These are phyloP conservation scores for Globisporangium orthogonon DNA, from an alignment of 352 stramenopile genomes.

Conservation along the genomic window DNA sequence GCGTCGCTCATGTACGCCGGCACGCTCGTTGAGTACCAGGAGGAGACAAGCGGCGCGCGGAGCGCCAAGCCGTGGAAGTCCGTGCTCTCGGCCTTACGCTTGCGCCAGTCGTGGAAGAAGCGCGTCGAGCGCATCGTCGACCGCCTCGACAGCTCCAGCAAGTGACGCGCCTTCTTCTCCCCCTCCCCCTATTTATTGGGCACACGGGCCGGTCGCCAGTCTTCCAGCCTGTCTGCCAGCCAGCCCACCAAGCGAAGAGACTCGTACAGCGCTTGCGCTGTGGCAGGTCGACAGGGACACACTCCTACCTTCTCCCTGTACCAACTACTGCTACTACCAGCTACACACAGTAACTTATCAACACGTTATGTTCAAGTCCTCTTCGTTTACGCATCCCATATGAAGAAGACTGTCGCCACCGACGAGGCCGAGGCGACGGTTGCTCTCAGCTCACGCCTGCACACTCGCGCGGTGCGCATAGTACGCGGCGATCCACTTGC, in stretches of 20 bases:
- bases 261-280: neutral
- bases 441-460: neutral
- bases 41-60: conserved; percentile 27
- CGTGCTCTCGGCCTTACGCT: conserved; percentile 28
- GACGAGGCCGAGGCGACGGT: too few relatives aligned
- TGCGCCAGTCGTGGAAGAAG: conserved; percentile 35
- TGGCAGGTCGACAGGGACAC: neutral
- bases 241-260: neutral
- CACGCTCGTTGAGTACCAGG: conserved; percentile 66
- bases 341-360: neutral
- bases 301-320: neutral
- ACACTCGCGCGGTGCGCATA: conserved; percentile 24
- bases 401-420: too few relatives aligned
- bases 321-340: too few relatives aligned
- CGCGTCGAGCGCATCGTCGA: conserved; percentile 59
- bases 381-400: too few relatives aligned
- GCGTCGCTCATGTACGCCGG: conserved; percentile 35
- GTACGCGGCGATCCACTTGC: conserved; percentile 72
- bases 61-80: conserved; percentile 30
- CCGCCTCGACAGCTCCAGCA: conserved; percentile 29
- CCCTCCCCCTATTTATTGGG: conserved; percentile 7
- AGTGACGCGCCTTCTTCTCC: conserved; percentile 4
- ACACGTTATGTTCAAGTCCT: neutral
- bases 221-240: too few relatives aligned
- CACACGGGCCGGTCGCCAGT: neutral